These are phyloP conservation scores for Theileria annulata DNA, from an alignment of 169 alveolate genomes.

Conservation along the genomic window DNA sequence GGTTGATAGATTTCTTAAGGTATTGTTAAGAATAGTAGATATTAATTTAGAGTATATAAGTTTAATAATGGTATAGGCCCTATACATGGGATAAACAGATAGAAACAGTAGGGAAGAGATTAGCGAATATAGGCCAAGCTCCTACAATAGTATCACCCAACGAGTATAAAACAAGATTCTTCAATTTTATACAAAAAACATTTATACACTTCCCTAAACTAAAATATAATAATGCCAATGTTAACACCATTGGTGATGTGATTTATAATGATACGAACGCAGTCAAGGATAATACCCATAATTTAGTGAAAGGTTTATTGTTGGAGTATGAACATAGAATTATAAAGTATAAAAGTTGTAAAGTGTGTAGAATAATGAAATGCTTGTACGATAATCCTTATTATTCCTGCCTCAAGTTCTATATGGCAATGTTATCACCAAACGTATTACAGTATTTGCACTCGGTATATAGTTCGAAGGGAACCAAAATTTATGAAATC, in stretches of 20 bases:
- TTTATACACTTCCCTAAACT: conserved; percentile 12
- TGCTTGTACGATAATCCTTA: conserved; percentile 18
- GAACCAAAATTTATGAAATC: background rate
- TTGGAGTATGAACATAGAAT: background rate
- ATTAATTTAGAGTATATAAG: background rate
- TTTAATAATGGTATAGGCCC: conserved; percentile 26
- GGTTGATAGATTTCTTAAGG: conserved; percentile 61
- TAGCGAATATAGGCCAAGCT: conserved; percentile 63
- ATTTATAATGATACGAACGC: background rate
- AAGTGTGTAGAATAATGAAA: background rate
- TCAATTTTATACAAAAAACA: conserved; percentile 21
- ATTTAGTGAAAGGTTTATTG: background rate
- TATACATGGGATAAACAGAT: conserved; percentile 73
- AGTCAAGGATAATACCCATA: background rate
- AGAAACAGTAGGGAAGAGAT: conserved; percentile 64
- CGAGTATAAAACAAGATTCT: conserved; percentile 55
- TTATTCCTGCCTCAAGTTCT: conserved; percentile 24
- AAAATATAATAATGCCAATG: background rate
- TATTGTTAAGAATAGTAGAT: background rate
- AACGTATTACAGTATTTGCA: conserved; percentile 27
- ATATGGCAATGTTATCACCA: conserved; percentile 42
- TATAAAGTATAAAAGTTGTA: background rate
- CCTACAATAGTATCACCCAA: conserved; percentile 67
- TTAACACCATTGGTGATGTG: background rate
- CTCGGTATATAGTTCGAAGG: background rate